A percentile compares a stretch with the other conserved stretches of the same genome.
These are phyloP conservation scores for Lactarius tabidus DNA, from an alignment of 768 basidiomycete species.

Conservation along the genomic window DNA sequence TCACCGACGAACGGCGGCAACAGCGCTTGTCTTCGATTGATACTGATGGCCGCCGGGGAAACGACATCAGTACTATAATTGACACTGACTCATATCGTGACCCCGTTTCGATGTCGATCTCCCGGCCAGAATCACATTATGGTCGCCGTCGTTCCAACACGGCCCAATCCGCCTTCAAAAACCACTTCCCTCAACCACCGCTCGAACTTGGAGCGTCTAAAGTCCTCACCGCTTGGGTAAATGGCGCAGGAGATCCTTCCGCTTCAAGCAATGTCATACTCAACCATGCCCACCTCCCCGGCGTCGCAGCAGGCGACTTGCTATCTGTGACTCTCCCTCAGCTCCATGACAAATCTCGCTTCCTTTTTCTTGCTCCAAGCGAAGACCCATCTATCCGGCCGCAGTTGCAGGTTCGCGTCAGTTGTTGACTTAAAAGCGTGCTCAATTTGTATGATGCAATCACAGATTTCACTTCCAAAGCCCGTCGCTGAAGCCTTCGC, in stretches of 20 bases:
- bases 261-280: slow-evolving; percentile 54
- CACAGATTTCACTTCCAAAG: slow-evolving; percentile 70
- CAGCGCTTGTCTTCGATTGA: not conserved
- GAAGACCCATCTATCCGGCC: slow-evolving; percentile 59
- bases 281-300: slow-evolving; percentile 75
- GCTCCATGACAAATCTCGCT: slow-evolving; percentile 38
- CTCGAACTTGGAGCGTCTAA: slow-evolving; percentile 61
- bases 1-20: not conserved
- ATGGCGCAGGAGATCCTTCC: slow-evolving; percentile 60
- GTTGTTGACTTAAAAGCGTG: not conserved
- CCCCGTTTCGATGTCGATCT: slow-evolving; percentile 45
- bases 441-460: slow-evolving; percentile 5
- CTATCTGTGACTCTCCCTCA: slow-evolving; percentile 48
- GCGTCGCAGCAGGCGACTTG: slow-evolving; percentile 72
- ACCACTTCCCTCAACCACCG: slow-evolving; percentile 38
- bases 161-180: slow-evolving; percentile 58
- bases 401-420: slow-evolving; percentile 53
- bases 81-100: not conserved
- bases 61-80: not conserved
- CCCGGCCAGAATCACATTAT: slow-evolving; percentile 62
- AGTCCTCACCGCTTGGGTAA: slow-evolving; percentile 68
- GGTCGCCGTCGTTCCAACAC: slow-evolving; percentile 72
- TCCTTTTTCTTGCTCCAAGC: slow-evolving; percentile 65
- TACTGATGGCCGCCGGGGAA: not conserved
- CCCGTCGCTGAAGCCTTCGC: slow-evolving; percentile 68